Evolutionary conservation across 1,284 basidiomycete species (phyloP), one percentile per base, ranked within the genome.

Genomic region (Malassezia brasiliensis): DNA sequence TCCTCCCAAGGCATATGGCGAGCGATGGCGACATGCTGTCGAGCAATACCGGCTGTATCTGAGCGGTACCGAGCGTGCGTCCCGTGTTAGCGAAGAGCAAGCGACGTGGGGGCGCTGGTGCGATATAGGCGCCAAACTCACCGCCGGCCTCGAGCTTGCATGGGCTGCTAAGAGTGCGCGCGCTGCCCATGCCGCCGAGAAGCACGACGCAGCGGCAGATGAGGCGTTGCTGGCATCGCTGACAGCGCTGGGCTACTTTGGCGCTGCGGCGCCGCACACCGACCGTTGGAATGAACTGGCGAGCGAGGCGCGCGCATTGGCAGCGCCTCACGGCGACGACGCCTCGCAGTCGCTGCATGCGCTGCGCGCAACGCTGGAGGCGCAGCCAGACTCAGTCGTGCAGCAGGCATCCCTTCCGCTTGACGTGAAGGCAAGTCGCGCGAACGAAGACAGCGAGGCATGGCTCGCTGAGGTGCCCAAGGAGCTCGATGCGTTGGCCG

Each of bases 1-100:
- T 69, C 86, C 93, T 2, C 90, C 91, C 0, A 88, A 87, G 67
- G 78, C 87, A 20, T 96, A 96, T 68, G 88, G 90, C 1, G 39
- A 45, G n/a, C 46, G 48, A 2, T 71, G 69, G 69, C 65, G 65
- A 32, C 40, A 50, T 2, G 51, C 55, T 2, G 66, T 69, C 0
- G 66, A 66, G 35, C 60, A 49, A 30, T 67, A 66, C 25, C 62
- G 67, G 2, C 40, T 60, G 12, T 38, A 47, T 8, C 25, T 35
- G 1, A 37, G 40, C n/a, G 50, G 34, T 12, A n/a, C 39, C 11
- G 52, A 35, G 35, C 37, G 37, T 14, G 20, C 3, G 10, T 36
- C 20, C 2, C 11, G 22, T 9, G 20, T 41, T 1, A 15, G 30
- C 30, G 42, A 49, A 2, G 25, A 39, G 11, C 54, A 62, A 28